Base-by-base conservation (phyloP, 352 stramenopile genomes). In the Globisporangium orthogonon region DNA sequence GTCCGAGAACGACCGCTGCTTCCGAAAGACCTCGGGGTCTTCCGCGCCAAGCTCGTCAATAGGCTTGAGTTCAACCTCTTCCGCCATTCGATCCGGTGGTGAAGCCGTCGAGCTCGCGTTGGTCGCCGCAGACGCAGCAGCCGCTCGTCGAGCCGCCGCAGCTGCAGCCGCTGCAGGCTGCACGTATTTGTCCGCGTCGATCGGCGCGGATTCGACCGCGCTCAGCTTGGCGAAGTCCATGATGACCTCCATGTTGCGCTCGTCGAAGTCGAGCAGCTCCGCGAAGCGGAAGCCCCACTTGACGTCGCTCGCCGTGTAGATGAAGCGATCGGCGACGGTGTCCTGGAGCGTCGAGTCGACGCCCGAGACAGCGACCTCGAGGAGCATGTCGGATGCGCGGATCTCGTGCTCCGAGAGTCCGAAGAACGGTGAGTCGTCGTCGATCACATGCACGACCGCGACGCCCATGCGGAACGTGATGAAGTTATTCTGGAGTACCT, bases 401-500 rank as follows among this genome's bases (percentile, higher is more conserved):
- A 93, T 70, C 13, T 89, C 78, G 23, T 58, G 63, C 55, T 86
- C 69, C 0, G 56, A 87, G 63, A 91, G 74, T 1, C 76, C 73
- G 30, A 71, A 87, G 14, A 94, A 58, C 23, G 81, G 84, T 52
- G 76, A 89, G 37, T 70, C 69, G 50, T 78, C 78, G 46, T 89
- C 76, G 49, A 94, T 89, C 18, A 94, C 62, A 35, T 94, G 83
- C 37, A 94, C 81, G 7, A 90, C 76, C 3, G 83, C 81, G 18
- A 94, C 65, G 40, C 79, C 81, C 76, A 94, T 89, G 30, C 83
- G 83, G 53, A 94, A 91, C 39, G 83, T 91, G 56, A 94, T 90
- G 41, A 91, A 94, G 44, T 91, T 91, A 63, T 87, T 85, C 41
- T 91, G 83, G 56, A 87, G 40, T 29, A 94, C 61, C 54, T 85